These are phyloP conservation scores for Cystobasidium tubakii DNA, from an alignment of 768 basidiomycete species.

Conservation along the genomic window DNA sequence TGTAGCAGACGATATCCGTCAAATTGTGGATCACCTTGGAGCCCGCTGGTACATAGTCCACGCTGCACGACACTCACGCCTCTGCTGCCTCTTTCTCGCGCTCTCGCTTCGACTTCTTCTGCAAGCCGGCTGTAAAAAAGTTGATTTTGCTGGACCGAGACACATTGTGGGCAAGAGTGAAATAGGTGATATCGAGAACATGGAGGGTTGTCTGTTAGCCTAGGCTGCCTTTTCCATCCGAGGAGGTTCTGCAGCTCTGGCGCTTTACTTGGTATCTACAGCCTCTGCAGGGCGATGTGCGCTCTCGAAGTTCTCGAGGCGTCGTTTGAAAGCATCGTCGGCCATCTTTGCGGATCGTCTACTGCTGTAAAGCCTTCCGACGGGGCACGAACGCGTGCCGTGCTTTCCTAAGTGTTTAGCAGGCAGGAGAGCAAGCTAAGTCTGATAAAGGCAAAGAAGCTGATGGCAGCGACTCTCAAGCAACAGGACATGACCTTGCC, in stretches of 20 bases:
- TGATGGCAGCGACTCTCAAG: too few species aligned
- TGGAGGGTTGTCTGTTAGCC: not conserved
- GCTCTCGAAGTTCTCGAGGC: slow-evolving; percentile 30
- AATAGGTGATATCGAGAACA: not conserved
- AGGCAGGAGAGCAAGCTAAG: not conserved
- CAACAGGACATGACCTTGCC: too few species aligned
- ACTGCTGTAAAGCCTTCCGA: not conserved
- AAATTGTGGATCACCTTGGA: too few species aligned
- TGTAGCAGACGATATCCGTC: slow-evolving; percentile 55
- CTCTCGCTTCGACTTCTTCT: slow-evolving; percentile 73
- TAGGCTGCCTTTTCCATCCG: not conserved
- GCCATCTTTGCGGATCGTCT: not conserved
- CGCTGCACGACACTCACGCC: slow-evolving; percentile 68
- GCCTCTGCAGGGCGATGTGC: slow-evolving; percentile 35
- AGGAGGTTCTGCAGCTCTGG: not conserved
- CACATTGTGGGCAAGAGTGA: not conserved
- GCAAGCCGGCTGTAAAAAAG: slow-evolving; percentile 22
- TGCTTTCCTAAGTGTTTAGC: not conserved
- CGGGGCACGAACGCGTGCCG: not conserved
- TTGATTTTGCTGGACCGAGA: slow-evolving; percentile 1
- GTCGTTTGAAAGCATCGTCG: slow-evolving; percentile 8
- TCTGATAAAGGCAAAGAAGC: too few species aligned
- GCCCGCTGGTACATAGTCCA: too few species aligned
- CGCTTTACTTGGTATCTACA: slow-evolving; percentile 29
- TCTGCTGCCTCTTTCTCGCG: slow-evolving; percentile 89